Base-by-base conservation (phyloP, 352 stramenopile genomes). In the Globisporangium echinulatum region DNA sequence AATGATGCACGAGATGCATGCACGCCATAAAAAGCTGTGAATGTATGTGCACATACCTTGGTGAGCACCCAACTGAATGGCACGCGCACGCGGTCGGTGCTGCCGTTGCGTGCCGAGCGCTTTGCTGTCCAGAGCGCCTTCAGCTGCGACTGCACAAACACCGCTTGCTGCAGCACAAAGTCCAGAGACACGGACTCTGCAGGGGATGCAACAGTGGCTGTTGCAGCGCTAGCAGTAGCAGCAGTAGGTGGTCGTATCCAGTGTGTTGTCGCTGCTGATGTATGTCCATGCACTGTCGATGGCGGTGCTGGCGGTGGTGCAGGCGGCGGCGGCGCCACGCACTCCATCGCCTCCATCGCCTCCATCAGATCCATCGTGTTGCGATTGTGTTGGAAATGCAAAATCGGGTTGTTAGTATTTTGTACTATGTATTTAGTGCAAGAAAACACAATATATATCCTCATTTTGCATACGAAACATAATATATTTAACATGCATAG, bases 21-120 rank as follows among this genome's bases (percentile, higher is more conserved):
- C 0, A 19, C 17, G 17, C 0, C 17, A 19, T 19, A 19, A 19
- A 19, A 19, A 19, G 17, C 17, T 19, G 17, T 19, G 17, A 19
- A 0, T 19, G 33, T 43, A 13, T 8, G 9, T 43, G 39, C 7
- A 17, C 40, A 15, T 49, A 79, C 73, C 68, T 78, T 78, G 33
- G 77, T 74, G 43, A 87, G 63, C 33, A 86, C 74, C 79, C 79
- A 90, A 40, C 68, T 69, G 33, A 78, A 90, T 4, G 79, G 72
- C 7, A 87, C 56, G 6, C 55, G 39, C 4, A 77, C 54, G n/a
- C 13, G 6, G 19, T n/a, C 38, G 9, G 2, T 44, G 15, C 52
- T 57, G 17, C 47, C 25, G 7, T 14, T 17, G 17, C 19, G 47
- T 47, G 13, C 42, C 3, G 14, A 15, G 62, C 74, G 58, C 59